Evolutionary conservation across 371 early-diverging fungal species (phyloP).

Genomic region (Apophysomyces ossiformis): DNA sequence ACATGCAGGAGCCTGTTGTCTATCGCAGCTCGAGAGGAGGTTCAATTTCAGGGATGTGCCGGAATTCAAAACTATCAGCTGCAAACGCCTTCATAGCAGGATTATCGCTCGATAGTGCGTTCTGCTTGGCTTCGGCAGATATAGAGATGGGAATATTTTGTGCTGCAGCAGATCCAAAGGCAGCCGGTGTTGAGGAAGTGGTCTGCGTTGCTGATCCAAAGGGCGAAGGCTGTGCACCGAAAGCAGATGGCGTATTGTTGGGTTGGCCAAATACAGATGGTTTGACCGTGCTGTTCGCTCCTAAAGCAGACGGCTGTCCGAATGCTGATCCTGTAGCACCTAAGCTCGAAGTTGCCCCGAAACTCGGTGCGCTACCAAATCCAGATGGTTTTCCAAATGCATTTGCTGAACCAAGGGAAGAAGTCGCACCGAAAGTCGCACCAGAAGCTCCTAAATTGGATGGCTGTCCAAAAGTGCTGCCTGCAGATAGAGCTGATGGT

Average conservation of each 20-base stretch:
- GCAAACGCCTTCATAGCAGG: conserved; percentile 43
- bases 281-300: conserved; percentile 5
- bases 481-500: conserved; percentile 15
- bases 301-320: neutral
- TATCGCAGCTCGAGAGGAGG: conserved; percentile 52
- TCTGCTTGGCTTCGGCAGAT: conserved; percentile 11
- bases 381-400: conserved; percentile 15
- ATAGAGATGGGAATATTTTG: conserved; percentile 12
- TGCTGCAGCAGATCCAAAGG: conserved; percentile 24
- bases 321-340: neutral
- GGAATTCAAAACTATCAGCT: conserved; percentile 43
- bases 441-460: conserved; percentile 33
- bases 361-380: conserved; percentile 11
- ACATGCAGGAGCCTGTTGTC: neutral
- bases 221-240: neutral
- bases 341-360: neutral
- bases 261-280: neutral
- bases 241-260: neutral
- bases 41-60: conserved; percentile 53
- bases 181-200: neutral
- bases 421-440: conserved; percentile 31
- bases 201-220: conserved; percentile 1
- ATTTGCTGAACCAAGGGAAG: conserved; percentile 13
- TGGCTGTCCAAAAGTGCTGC: conserved; percentile 16
- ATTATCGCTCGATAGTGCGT: conserved; percentile 14